Percentiles rank a stretch among this genome's conserved stretches.
Conservation (phyloP, 768 basidiomycete genomes). For the Leccinum incarnatum region DNA sequence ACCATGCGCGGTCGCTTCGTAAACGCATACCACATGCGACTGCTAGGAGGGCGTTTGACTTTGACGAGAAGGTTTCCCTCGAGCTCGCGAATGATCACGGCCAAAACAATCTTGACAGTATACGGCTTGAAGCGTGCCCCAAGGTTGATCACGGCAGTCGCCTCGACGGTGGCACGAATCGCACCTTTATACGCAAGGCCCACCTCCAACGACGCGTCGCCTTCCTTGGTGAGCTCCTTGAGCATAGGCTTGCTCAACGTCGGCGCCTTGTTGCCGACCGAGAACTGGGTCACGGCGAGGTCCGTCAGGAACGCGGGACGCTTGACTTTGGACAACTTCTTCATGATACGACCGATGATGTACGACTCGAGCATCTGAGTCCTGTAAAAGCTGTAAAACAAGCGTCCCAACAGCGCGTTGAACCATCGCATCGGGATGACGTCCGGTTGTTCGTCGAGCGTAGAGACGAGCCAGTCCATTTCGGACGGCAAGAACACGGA, state of each 20-base stretch:
- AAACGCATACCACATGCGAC: conserved; percentile 92
- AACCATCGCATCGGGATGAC: conserved; percentile 98
- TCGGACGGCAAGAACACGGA: conserved; percentile 71
- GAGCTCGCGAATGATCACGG: conserved; percentile 82
- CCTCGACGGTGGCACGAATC: conserved; percentile 84
- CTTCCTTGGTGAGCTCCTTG: conserved; percentile 93
- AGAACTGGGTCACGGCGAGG: conserved; percentile 83
- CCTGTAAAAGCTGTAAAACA: conserved; percentile 90
- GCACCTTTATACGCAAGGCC: conserved; percentile 84
- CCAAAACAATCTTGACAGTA: conserved; percentile 84
- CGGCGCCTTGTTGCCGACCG: conserved; percentile 80
- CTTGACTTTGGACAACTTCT: conserved; percentile 90
- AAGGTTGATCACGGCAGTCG: conserved; percentile 82
- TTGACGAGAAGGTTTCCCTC: conserved; percentile 89
- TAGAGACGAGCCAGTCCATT: conserved; percentile 80
- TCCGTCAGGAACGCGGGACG: conserved; percentile 84
- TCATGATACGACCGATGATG: conserved; percentile 87
- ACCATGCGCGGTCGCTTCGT: conserved; percentile 87
- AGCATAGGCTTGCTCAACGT: conserved; percentile 97
- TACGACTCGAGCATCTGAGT: conserved; percentile 79
- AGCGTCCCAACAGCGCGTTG: conserved; percentile 87
- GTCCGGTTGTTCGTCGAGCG: conserved; percentile 90
- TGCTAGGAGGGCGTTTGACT: conserved; percentile 93
- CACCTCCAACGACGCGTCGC: conserved; percentile 87
- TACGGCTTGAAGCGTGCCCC: conserved; percentile 86